Conservation (phyloP, 257 asterid genomes). For the Primulina huaijiensis region DNA sequence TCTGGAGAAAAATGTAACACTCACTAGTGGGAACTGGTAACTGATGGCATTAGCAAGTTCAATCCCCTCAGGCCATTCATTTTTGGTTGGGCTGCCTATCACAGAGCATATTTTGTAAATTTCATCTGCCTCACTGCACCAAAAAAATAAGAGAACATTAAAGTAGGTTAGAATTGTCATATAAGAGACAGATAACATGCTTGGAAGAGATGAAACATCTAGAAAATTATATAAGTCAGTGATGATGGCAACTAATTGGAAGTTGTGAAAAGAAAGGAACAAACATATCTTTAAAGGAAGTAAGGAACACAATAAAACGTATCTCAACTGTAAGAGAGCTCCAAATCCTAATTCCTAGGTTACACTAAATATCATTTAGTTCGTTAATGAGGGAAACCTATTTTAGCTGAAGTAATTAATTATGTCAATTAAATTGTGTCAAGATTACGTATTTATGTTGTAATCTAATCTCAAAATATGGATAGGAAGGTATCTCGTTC, state of each 20-base stretch:
- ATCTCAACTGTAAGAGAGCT: background rate
- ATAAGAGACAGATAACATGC: background rate
- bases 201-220: background rate
- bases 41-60: slow-evolving; percentile 36
- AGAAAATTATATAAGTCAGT: no score
- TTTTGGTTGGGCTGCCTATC: slow-evolving; percentile 27
- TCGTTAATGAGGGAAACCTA: background rate
- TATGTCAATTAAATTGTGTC: background rate
- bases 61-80: slow-evolving; percentile 34
- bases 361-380: background rate
- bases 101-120: slow-evolving; percentile 31
- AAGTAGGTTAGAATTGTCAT: background rate
- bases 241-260: background rate
- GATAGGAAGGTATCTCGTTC: background rate
- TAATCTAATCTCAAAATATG: background rate
- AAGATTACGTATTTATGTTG: background rate
- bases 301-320: no score
- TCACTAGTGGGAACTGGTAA: slow-evolving; percentile 40
- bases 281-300: no score
- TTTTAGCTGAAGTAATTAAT: background rate
- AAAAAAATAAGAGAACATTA: background rate
- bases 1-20: slow-evolving; percentile 16
- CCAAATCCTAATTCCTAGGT: background rate
- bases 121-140: slow-evolving; percentile 29
- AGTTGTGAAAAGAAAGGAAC: background rate